phyloP scores from a whole-genome alignment of 2,329 filamentous ascomycete genomes.

The Aspergillus amoenus region DNA sequence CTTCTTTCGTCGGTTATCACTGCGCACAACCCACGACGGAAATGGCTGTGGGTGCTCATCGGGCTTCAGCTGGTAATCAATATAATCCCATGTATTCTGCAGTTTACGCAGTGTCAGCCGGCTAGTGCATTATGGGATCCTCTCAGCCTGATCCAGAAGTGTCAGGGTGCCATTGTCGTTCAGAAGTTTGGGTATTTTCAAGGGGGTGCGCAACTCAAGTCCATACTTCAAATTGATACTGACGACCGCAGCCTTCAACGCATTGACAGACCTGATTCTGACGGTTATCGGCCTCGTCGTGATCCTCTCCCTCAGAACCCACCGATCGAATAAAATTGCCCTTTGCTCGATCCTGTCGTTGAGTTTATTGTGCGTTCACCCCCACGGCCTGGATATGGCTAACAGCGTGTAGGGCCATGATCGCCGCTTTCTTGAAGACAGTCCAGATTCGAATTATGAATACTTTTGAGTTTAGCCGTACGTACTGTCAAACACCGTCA shows the following conservation, averaged over 20 bases:
- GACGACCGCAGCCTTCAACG: neutral
- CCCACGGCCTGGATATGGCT: neutral
- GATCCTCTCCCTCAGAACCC: neutral
- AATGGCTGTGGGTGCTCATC: neutral
- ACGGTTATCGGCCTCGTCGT: neutral
- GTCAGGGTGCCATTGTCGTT: neutral
- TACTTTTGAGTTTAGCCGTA: neutral
- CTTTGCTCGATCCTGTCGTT: neutral
- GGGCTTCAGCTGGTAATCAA: neutral
- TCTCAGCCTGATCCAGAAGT: neutral
- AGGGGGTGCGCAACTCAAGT: neutral
- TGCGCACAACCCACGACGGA: neutral
- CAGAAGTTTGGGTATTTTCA: conserved; percentile 5
- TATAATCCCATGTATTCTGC: neutral
- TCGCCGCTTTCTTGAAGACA: conserved; percentile 5
- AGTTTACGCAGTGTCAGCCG: conserved; percentile 3
- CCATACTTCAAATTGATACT: neutral
- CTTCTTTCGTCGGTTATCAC: neutral
- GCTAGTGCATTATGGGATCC: neutral
- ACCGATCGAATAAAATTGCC: neutral
- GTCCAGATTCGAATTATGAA: neutral
- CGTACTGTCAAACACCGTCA: neutral
- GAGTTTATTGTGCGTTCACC: conserved; percentile 1
- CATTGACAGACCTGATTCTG: neutral
- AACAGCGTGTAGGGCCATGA: neutral